Conservation (phyloP, 306 rosid genomes). For the Alnus rubra region DNA sequence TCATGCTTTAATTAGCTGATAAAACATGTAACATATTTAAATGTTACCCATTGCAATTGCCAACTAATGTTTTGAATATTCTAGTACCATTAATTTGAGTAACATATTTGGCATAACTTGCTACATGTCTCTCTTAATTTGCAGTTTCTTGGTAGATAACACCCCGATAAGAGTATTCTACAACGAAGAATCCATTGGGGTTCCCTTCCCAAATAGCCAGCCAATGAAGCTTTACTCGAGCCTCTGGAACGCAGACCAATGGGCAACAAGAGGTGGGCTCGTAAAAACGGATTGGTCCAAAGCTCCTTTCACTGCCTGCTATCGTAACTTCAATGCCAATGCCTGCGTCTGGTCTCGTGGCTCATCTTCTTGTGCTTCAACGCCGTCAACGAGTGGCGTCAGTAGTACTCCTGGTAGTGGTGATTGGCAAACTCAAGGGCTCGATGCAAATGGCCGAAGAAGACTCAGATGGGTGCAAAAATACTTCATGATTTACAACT, state of each 20-base stretch:
- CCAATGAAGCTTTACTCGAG: slow-evolving; percentile 46
- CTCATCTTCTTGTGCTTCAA: background rate
- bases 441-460: slow-evolving; percentile 23
- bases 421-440: slow-evolving; percentile 27
- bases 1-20: too few relatives aligned
- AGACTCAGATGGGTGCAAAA: slow-evolving; percentile 36
- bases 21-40: too few relatives aligned
- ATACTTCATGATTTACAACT: slow-evolving; percentile 35
- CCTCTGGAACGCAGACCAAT: slow-evolving; percentile 39
- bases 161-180: slow-evolving; percentile 37
- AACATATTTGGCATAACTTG: background rate
- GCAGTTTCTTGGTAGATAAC: slow-evolving; percentile 35
- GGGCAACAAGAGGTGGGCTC: slow-evolving; percentile 41
- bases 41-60: background rate
- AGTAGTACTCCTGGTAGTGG: too few relatives aligned
- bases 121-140: background rate
- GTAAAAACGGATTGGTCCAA: slow-evolving; percentile 43
- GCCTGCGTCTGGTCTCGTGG: slow-evolving; percentile 19
- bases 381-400: background rate
- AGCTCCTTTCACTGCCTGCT: slow-evolving; percentile 44
- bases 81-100: background rate
- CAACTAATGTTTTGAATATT: background rate
- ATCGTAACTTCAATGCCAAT: slow-evolving; percentile 26
- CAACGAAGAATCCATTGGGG: slow-evolving; percentile 31
- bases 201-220: slow-evolving; percentile 30